Percentiles rank a stretch among this genome's conserved stretches.
Evolutionary conservation across 2,329 filamentous ascomycete species (phyloP).

Genomic region (Diplodia seriata): DNA sequence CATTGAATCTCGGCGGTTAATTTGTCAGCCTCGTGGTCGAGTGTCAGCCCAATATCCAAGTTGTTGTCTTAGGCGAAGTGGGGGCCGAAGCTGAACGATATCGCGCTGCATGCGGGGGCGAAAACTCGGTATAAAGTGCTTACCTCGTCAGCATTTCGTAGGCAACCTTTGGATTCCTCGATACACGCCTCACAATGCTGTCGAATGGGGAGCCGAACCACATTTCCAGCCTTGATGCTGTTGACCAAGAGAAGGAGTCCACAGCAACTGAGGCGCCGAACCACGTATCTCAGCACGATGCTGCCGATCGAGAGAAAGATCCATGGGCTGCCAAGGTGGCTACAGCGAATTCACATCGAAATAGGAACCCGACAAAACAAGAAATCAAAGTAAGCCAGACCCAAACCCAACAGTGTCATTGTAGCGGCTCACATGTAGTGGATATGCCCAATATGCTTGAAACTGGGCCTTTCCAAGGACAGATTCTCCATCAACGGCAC

Average conservation of each 20-base stretch:
- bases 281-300: neutral
- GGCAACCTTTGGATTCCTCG: neutral
- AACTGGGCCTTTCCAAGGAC: neutral
- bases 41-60: neutral
- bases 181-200: neutral
- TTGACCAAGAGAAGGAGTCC: too few species aligned
- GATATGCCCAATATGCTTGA: neutral
- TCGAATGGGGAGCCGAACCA: neutral
- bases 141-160: neutral
- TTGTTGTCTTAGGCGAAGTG: neutral
- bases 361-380: too few species aligned
- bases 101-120: too few species aligned
- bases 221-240: too few species aligned
- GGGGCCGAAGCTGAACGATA: neutral
- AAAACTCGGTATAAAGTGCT: too few species aligned
- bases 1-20: neutral
- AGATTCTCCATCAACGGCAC: neutral
- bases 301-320: neutral
- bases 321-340: neutral
- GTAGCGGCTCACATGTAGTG: neutral
- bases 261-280: neutral
- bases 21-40: neutral
- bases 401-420: neutral
- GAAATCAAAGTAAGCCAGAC: neutral
- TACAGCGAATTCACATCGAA: neutral